Base-by-base conservation (phyloP, 1,139 yeast species). In the Sugiyamaella paludigena region DNA sequence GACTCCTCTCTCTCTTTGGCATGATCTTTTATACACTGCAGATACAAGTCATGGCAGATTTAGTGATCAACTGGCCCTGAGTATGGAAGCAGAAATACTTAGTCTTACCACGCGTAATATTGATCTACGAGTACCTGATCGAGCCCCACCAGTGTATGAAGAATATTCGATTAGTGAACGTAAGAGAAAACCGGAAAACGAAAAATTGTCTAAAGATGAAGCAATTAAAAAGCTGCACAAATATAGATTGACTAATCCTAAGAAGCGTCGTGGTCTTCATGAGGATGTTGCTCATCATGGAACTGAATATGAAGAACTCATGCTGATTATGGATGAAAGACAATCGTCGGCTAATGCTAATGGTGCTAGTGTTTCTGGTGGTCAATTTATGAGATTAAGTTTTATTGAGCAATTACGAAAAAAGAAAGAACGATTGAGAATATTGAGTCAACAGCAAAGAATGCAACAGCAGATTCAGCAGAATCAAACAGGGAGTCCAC, bases 1-100 rank as follows among this genome's bases (percentile, higher is more conserved):
- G 1, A 86, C 95, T 1, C 89, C 84, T 51, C 65, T 87, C 39
- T 84, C 95, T 0, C 71, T 85, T 45, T 91, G 87, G 72, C 91
- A 87, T 64, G 98, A 92, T 63, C 71, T 92, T 61, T 75, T 91
- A 57, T 83, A 85, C 52, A 87, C 87, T 49, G 86, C 96, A 0
- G 97, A 91, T 51, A 81, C 88, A 39, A 78, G 87, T 6, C 64
- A 68, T 27, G 74, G 72, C 29, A 72, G 86, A 53, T 86, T 88
- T 64, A 83, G 89, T 19, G 98, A 92, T 65, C 80, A 81, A 36
- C 72, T 88, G 49, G 82, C 91, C 0, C 67, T 85, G 28, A 81
- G 80, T 50, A 82, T 87, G 81, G 98, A 92, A 65, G 76, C 92
- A 11, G 97, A 91, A 65, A 80, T 89, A 34, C 72, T 91, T 49